These are phyloP conservation scores for Gremmenia infestans DNA, from an alignment of 2,329 filamentous ascomycete genomes.

Conservation along the genomic window DNA sequence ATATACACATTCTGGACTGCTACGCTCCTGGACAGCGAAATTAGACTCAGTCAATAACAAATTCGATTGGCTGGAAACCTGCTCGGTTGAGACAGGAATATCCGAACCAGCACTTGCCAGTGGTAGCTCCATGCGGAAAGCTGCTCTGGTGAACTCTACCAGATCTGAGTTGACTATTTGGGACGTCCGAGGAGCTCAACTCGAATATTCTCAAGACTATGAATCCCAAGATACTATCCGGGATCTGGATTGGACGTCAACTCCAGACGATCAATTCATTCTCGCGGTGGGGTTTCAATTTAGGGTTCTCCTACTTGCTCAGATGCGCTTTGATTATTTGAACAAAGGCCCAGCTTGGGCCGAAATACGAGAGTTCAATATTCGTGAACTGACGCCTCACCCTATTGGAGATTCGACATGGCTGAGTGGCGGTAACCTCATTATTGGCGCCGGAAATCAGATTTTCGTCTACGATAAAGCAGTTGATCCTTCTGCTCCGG, in stretches of 20 bases:
- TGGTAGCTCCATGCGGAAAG: constrained; percentile 81
- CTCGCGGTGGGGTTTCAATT: constrained; percentile 91
- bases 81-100: constrained; percentile 74
- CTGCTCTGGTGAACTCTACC: constrained; percentile 70
- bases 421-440: constrained; percentile 78
- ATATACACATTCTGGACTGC: constrained; percentile 67
- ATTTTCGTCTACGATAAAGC: constrained; percentile 77
- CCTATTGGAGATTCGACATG: constrained; percentile 92
- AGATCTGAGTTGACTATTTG: constrained; percentile 80
- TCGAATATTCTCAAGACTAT: constrained; percentile 77
- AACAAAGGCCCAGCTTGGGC: constrained; percentile 89
- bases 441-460: constrained; percentile 87
- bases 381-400: constrained; percentile 77
- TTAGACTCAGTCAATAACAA: constrained; percentile 54
- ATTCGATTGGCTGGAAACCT: constrained; percentile 79
- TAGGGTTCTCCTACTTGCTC: constrained; percentile 73
- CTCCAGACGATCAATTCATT: constrained; percentile 82
- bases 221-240: constrained; percentile 68
- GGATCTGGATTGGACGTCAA: constrained; percentile 92
- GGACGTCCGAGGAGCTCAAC: constrained; percentile 75
- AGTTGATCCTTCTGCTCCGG: constrained; percentile 51
- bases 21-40: constrained; percentile 82
- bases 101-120: constrained; percentile 70
- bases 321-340: constrained; percentile 88
- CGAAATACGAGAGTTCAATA: constrained; percentile 74